Percentiles rank a stretch among this genome's conserved stretches.
These are phyloP conservation scores for Trametes coccinea DNA, from an alignment of 768 basidiomycete genomes.

Conservation along the genomic window DNA sequence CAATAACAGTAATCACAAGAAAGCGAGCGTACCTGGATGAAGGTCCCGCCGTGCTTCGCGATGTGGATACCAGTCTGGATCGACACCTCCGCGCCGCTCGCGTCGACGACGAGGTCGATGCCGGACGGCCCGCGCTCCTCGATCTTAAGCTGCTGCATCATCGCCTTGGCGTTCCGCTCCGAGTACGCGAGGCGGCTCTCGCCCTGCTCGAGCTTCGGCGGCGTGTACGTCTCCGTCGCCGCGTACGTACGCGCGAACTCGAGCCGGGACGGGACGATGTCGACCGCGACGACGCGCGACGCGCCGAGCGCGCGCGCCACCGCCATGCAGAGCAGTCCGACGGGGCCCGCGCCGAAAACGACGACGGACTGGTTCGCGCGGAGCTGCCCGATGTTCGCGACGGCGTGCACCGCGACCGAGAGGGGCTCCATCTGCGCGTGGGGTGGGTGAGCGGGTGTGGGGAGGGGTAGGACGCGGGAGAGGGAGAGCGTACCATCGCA, in stretches of 20 bases:
- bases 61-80: conserved; percentile 84
- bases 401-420: conserved; percentile 88
- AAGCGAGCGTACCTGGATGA: conserved; percentile 54
- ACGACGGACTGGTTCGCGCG: conserved; percentile 74
- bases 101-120: conserved; percentile 88
- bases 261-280: conserved; percentile 73
- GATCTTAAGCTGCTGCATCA: conserved; percentile 67
- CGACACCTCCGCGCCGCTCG: conserved; percentile 90
- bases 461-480: not conserved
- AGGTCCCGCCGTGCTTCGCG: conserved; percentile 73
- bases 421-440: conserved; percentile 83
- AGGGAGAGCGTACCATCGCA: conserved; percentile 65
- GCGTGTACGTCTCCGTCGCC: conserved; percentile 74
- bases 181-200: conserved; percentile 76
- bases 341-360: conserved; percentile 89
- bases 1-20: not conserved
- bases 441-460: not conserved
- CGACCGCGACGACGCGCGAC: conserved; percentile 79
- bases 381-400: conserved; percentile 73
- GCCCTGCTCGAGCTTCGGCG: conserved; percentile 56
- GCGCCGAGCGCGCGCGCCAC: conserved; percentile 95
- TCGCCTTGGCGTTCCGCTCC: conserved; percentile 62
- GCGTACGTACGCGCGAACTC: conserved; percentile 86
- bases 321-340: conserved; percentile 89
- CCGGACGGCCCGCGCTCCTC: conserved; percentile 66